Evolutionary conservation across 192 early-diverging fungal species (phyloP).

Genomic region (Entomortierella lignicola): DNA sequence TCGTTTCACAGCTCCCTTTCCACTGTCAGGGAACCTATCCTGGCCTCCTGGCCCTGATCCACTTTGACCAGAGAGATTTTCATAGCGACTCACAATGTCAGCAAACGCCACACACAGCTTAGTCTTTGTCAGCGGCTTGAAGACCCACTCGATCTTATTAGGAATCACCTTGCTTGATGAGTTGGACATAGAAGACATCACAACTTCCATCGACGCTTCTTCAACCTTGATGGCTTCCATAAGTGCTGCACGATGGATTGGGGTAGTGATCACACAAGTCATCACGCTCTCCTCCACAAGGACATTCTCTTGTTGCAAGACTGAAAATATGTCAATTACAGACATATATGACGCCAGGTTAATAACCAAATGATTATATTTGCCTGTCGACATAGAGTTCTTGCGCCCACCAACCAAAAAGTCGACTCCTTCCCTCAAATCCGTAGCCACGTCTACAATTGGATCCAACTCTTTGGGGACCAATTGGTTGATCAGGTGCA

Average conservation of each 20-base stretch:
- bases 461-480: conserved; percentile 24
- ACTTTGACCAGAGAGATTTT: conserved; percentile 4
- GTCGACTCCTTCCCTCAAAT: conserved; percentile 54
- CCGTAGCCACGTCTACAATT: conserved; percentile 55
- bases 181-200: neutral
- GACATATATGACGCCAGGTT: conserved; percentile 59
- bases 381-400: conserved; percentile 3
- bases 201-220: conserved; percentile 32
- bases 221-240: conserved; percentile 56
- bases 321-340: conserved; percentile 54
- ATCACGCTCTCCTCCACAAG: conserved; percentile 18
- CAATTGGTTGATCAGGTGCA: conserved; percentile 53
- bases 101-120: conserved; percentile 63
- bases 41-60: neutral
- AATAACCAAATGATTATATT: conserved; percentile 60
- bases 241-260: conserved; percentile 63
- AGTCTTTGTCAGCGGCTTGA: conserved; percentile 65
- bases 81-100: conserved; percentile 29
- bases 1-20: conserved; percentile 36
- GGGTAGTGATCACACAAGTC: conserved; percentile 63
- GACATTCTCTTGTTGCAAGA: conserved; percentile 30
- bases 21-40: neutral
- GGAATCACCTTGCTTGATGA: conserved; percentile 39
- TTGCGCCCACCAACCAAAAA: conserved; percentile 41
- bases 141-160: conserved; percentile 61